Evolutionary conservation across 306 rosid species (phyloP), one percentile per base, ranked within the genome.

Genomic region (Alnus glutinosa): DNA sequence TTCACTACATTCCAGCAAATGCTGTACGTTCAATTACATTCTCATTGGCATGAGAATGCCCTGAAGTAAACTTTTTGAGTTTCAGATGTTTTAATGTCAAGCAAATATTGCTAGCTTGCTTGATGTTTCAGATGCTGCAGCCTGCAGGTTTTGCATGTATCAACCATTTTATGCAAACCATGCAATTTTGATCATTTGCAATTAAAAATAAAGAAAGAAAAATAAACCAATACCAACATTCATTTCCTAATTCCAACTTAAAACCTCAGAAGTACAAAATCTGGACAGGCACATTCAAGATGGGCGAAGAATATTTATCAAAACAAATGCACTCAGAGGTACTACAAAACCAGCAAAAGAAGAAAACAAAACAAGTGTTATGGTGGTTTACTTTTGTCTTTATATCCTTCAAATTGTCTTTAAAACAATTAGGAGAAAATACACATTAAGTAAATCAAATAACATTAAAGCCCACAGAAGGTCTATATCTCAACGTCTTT

Each of bases 11-110:
- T 84, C 97, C 97, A 75, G 51, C 97, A 12, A 73, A 71, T 75
- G 87, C 85, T 23, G 28, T 23, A 23, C 91, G 97, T 14, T 84
- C 76, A 13, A 93, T 89, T 77, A 94, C 97, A 78, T 94, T 94
- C 85, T 92, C 98, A 48, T 76, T 94, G 89, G 92, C 97, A 73
- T 94, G 98, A 97, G 97, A 89, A 83, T 89, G 93, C 83, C 98
- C 98, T 68, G 97, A 92, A 88, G 87, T 86, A 69, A 89, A 83
- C 80, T 93, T 94, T 82, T 57, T 64, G 9, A 75, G 86, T 69
- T 23, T 23, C 28, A 23, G 28, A 23, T 23, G 28, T 23, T 23
- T 23, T 23, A 23, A 5, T 42, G 46, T 42, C 46, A 42, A 42
- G 46, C 46, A 42, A 42, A 42, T 42, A 8, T 42, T 42, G 46